Evolutionary conservation across 768 basidiomycete species (phyloP), one percentile per base, ranked within the genome.

Genomic region (Lentinula edodes): DNA sequence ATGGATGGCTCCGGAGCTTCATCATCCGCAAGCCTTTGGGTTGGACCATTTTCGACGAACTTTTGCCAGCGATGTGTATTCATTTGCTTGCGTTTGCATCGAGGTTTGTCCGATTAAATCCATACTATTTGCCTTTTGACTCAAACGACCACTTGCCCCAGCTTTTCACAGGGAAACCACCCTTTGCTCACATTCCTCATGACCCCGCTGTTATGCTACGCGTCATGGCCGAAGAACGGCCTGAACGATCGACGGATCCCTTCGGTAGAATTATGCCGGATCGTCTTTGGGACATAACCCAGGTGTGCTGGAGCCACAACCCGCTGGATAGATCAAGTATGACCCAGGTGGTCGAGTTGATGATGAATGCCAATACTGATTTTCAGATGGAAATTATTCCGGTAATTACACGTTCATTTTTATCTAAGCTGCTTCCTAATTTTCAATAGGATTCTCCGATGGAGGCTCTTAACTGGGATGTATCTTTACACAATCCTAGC

Each of bases 1-100:
- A n/a, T 76, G 74, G 72, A 76, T 73, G 74, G 71, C 73, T 1
- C 75, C 75, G 8, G 75, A 76, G 62, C 64, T 76, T 13, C 68
- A 72, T n/a, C 62, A 70, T 46, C 73, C 74, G 3, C 70, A 70
- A 42, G 57, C 63, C 2, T 72, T 72, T 52, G 68, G 64, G 15
- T 58, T 69, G 32, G 51, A 61, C 16, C 46, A 58, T 20, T 71
- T 69, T 43, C 34, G 63, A 13, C 63, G 72, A 41, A 73, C 75
- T 7, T 59, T 65, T 28, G 66, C 63, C 6, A 74, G 67, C 42
- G 74, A 76, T 60, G 67, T 74, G 2, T 75, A 71, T 64, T 68
- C 74, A 2, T 74, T 75, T 62, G 74, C 66, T 9, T 74, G 72
- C 62, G 70, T 74, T 28, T 70, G 70, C 48, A 34, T 74, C 4